These are phyloP conservation scores for Rubroboletus pulcherrimus DNA, from an alignment of 768 basidiomycete species.

Conservation along the genomic window DNA sequence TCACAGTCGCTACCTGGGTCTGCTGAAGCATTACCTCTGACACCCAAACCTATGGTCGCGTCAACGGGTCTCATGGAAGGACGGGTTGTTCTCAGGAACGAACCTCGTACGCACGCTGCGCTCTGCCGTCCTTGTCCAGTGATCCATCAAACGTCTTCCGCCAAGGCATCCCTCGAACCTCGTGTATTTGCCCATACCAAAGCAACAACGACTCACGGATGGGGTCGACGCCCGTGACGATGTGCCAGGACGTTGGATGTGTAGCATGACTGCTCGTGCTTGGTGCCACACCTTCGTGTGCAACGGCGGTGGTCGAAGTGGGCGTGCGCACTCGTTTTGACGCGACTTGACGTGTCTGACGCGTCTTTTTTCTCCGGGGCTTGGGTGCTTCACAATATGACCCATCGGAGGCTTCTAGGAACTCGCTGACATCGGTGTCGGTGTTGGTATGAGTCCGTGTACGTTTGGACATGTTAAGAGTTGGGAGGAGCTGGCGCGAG, in stretches of 20 bases:
- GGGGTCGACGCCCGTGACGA: slow-evolving; percentile 36
- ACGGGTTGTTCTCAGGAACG: slow-evolving; percentile 4
- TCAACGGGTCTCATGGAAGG: background rate
- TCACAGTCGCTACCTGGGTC: slow-evolving; percentile 91
- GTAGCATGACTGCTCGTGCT: background rate
- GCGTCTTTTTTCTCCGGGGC: slow-evolving; percentile 13
- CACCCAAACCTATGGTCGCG: slow-evolving; percentile 64
- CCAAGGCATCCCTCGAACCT: slow-evolving; percentile 87
- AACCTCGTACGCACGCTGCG: slow-evolving; percentile 92
- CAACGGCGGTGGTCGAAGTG: background rate
- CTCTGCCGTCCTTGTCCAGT: slow-evolving; percentile 53
- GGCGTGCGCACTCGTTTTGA: slow-evolving; percentile 11
- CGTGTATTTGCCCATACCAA: slow-evolving; percentile 73
- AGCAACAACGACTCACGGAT: slow-evolving; percentile 48
- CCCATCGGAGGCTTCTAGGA: slow-evolving; percentile 18
- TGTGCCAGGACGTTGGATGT: slow-evolving; percentile 50
- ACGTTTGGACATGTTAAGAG: slow-evolving; percentile 29
- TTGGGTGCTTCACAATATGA: slow-evolving; percentile 16
- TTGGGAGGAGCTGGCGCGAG: background rate
- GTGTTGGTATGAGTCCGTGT: slow-evolving; percentile 11
- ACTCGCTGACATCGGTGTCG: slow-evolving; percentile 15
- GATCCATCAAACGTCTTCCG: slow-evolving; percentile 64
- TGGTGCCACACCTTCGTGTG: background rate
- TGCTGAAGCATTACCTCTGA: slow-evolving; percentile 97
- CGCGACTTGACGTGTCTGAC: slow-evolving; percentile 12